These are phyloP conservation scores for Fremontodendron californicum DNA, from an alignment of 345 rosid species.

Conservation along the genomic window DNA sequence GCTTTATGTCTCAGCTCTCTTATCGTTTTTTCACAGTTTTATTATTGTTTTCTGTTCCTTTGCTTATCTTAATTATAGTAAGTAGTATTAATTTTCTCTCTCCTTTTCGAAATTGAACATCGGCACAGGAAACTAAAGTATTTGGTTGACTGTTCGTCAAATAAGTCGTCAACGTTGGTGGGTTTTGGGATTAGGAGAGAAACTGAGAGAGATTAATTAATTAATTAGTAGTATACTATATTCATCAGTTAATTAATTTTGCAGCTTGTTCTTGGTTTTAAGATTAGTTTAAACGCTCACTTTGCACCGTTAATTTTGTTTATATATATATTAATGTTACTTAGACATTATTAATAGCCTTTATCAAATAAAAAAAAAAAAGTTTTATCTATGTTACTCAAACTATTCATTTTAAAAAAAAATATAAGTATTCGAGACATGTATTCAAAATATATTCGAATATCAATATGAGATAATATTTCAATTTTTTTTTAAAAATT, in stretches of 20 bases:
- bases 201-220: not conserved
- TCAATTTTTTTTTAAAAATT: too few relatives aligned
- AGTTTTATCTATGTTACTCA: too few relatives aligned
- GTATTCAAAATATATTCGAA: too few relatives aligned
- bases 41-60: not conserved
- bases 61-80: not conserved
- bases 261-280: not conserved
- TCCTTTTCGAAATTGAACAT: constrained; percentile 7
- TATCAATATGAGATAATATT: too few relatives aligned
- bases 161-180: constrained; percentile 34
- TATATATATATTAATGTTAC: not conserved
- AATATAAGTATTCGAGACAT: too few relatives aligned
- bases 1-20: constrained; percentile 26
- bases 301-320: not conserved
- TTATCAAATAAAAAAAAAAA: too few relatives aligned
- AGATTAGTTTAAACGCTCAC: not conserved
- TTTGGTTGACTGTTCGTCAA: constrained; percentile 38
- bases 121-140: constrained; percentile 24
- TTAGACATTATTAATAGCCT: not conserved
- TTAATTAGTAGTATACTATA: not conserved
- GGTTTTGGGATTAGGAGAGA: constrained; percentile 6
- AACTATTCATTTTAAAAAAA: too few relatives aligned
- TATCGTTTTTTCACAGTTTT: not conserved
- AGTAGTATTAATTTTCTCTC: not conserved
- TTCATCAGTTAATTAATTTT: not conserved